phyloP scores from a whole-genome alignment of 768 basidiomycete genomes.

The Tubosaeta brunneosetosa region DNA sequence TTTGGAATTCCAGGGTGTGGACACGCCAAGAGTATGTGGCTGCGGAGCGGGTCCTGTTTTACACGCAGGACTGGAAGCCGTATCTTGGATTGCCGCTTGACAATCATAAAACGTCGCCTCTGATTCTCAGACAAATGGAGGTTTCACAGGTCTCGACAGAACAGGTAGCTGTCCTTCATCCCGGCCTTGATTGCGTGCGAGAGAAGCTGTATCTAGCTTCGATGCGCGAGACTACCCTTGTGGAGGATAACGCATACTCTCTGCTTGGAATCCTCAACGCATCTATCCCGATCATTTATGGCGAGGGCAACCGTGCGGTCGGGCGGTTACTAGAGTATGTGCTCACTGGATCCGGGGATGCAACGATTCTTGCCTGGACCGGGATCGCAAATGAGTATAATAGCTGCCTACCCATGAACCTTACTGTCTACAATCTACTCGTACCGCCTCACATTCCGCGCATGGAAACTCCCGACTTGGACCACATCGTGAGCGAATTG shows the following conservation, averaged over 20 bases:
- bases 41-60: neutral
- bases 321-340: neutral
- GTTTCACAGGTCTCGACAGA: neutral
- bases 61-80: neutral
- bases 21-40: no score
- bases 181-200: neutral
- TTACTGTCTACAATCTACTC: no score
- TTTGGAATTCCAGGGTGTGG: no score
- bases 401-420: neutral
- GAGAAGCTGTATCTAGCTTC: neutral
- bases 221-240: neutral
- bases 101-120: neutral
- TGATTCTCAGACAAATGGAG: neutral
- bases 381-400: neutral
- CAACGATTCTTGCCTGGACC: neutral
- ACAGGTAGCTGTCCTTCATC: neutral
- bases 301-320: neutral
- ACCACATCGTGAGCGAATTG: neutral
- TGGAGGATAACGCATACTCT: neutral
- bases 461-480: neutral
- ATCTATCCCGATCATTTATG: neutral
- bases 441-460: neutral
- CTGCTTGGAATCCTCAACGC: neutral
- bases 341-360: neutral
- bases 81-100: neutral